These are phyloP conservation scores for Podaxis sp. DNA, from an alignment of 768 basidiomycete species.

Conservation along the genomic window DNA sequence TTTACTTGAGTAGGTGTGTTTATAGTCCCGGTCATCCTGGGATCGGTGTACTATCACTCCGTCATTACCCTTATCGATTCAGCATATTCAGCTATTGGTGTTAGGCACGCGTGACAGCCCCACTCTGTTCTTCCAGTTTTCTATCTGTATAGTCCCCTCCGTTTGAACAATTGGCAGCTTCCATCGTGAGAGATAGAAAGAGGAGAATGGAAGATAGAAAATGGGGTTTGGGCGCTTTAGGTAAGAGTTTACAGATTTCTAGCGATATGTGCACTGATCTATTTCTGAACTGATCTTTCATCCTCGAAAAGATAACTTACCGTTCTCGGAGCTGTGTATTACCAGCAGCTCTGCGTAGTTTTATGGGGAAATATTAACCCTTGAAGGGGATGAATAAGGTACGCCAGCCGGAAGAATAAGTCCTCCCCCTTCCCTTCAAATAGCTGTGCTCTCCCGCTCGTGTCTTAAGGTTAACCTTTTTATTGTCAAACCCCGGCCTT, in stretches of 20 bases:
- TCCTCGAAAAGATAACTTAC: neutral
- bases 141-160: neutral
- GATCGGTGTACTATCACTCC: neutral
- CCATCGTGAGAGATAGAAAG: neutral
- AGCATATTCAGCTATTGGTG: neutral
- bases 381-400: constrained; percentile 7
- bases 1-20: neutral
- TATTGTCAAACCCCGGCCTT: neutral
- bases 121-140: neutral
- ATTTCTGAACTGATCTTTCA: neutral
- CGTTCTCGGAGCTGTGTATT: constrained; percentile 6
- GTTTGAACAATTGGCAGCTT: neutral
- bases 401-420: constrained; percentile 7
- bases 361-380: neutral
- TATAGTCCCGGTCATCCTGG: constrained; percentile 2
- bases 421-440: constrained; percentile 9
- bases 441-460: constrained; percentile 6
- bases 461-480: neutral
- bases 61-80: constrained; percentile 1
- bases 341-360: neutral
- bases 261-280: neutral
- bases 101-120: neutral
- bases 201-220: neutral
- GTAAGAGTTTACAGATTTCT: neutral
- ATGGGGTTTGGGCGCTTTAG: neutral